Evolutionary conservation across 805 yeast genomes (phyloP).

Genomic region (Metschnikowia proteae): DNA sequence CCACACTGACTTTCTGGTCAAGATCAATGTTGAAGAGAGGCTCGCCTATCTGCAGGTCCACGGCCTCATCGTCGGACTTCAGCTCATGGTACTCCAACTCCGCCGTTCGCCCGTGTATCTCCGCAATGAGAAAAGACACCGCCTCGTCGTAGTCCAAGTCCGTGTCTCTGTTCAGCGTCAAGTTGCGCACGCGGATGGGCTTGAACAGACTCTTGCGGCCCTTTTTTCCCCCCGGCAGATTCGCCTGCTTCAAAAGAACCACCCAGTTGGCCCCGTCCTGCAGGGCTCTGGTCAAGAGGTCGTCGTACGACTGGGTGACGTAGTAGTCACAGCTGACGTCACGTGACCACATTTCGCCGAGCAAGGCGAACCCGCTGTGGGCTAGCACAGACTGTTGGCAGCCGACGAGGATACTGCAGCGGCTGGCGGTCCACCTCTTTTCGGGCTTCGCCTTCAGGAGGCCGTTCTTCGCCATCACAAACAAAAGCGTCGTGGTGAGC

Average conservation of each 20-base stretch:
- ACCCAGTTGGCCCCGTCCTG: constrained; percentile 74
- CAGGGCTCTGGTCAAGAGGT: constrained; percentile 57
- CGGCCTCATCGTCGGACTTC: neutral
- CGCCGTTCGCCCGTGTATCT: constrained; percentile 17
- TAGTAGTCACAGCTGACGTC: constrained; percentile 73
- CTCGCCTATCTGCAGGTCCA: constrained; percentile 18
- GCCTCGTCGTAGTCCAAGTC: constrained; percentile 76
- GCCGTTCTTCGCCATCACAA: constrained; percentile 32
- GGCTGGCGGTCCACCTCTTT: constrained; percentile 42
- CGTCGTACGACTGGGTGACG: constrained; percentile 47
- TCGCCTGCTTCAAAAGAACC: constrained; percentile 70
- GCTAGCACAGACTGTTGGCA: constrained; percentile 55
- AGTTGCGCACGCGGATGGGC: constrained; percentile 68
- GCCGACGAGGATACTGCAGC: constrained; percentile 82
- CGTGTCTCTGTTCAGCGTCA: constrained; percentile 55
- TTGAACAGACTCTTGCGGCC: constrained; percentile 52
- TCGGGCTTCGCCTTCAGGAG: constrained; percentile 23
- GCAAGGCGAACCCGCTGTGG: constrained; percentile 59
- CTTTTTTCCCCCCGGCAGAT: constrained; percentile 26
- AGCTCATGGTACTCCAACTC: constrained; percentile 1
- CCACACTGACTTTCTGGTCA: constrained; percentile 57
- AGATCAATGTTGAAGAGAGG: constrained; percentile 33
- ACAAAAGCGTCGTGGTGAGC: constrained; percentile 50
- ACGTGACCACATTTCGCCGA: constrained; percentile 67
- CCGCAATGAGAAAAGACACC: constrained; percentile 27